These are phyloP conservation scores for Mycena capillaripes DNA, from an alignment of 768 basidiomycete species.

Conservation along the genomic window DNA sequence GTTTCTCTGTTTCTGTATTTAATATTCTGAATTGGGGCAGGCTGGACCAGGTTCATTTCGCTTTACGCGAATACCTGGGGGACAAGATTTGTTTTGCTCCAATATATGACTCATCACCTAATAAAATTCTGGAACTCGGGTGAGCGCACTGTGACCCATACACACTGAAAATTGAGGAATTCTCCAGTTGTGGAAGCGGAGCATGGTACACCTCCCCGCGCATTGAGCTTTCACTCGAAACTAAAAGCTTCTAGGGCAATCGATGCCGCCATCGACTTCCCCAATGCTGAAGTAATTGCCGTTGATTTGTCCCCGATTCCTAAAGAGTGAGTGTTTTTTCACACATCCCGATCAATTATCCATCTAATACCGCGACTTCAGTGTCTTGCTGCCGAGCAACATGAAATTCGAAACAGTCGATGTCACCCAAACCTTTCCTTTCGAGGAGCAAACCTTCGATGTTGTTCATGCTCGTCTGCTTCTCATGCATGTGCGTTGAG, in stretches of 20 bases:
- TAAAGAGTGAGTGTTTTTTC: not conserved
- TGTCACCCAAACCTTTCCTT: not conserved
- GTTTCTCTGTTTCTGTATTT: not conserved
- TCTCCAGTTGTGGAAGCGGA: constrained; percentile 11
- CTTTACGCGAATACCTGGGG: not conserved
- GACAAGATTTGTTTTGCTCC: constrained; percentile 4
- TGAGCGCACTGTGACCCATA: not conserved
- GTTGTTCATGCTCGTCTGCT: constrained; percentile 6
- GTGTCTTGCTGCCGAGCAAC: constrained; percentile 7
- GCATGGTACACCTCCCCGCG: not conserved
- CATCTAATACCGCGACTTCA: not conserved
- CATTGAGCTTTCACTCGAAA: no score
- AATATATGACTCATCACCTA: not conserved
- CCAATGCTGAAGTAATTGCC: not conserved
- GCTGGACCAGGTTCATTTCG: constrained; percentile 13
- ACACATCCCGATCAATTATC: not conserved
- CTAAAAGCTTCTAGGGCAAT: constrained; percentile 18
- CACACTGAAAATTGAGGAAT: not conserved
- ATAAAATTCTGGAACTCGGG: constrained; percentile 10
- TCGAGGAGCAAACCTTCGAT: not conserved
- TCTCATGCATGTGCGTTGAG: constrained; percentile 1
- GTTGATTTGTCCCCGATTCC: not conserved
- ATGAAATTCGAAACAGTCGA: not conserved
- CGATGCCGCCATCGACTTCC: constrained; percentile 15
- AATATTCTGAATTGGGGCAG: not conserved